These are phyloP conservation scores for Floccularia luteovirens DNA, from an alignment of 768 basidiomycete genomes.

Conservation along the genomic window DNA sequence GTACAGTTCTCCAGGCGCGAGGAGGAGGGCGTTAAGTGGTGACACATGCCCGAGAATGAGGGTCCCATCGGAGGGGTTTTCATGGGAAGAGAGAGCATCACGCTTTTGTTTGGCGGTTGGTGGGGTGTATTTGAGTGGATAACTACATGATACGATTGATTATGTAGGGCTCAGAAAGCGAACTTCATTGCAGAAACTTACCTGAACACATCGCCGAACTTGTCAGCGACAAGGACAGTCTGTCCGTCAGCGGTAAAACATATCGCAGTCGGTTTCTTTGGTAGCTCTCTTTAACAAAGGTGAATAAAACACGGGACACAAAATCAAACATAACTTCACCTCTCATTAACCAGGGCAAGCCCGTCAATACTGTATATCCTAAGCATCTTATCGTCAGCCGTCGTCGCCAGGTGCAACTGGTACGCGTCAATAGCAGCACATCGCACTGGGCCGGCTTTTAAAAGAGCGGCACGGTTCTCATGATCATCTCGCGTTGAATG, in stretches of 20 bases:
- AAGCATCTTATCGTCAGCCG: slow-evolving; percentile 76
- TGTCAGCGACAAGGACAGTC: slow-evolving; percentile 81
- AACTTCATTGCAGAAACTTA: slow-evolving; percentile 17
- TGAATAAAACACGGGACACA: not conserved
- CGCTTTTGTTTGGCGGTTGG: slow-evolving; percentile 22
- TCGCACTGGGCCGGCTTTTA: slow-evolving; percentile 50
- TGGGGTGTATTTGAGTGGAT: slow-evolving; percentile 43
- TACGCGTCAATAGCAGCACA: slow-evolving; percentile 45
- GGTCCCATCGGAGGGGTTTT: slow-evolving; percentile 60
- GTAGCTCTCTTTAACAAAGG: slow-evolving; percentile 50
- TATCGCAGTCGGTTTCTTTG: slow-evolving; percentile 75
- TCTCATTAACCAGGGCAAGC: slow-evolving; percentile 48
- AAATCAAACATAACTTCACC: slow-evolving; percentile 33
- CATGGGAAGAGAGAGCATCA: slow-evolving; percentile 47
- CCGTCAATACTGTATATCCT: slow-evolving; percentile 64
- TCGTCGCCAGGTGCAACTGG: slow-evolving; percentile 46
- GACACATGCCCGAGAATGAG: slow-evolving; percentile 87
- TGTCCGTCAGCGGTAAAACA: slow-evolving; percentile 51
- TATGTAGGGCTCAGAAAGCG: not conserved
- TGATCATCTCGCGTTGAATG: slow-evolving; percentile 30
- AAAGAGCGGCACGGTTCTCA: slow-evolving; percentile 19
- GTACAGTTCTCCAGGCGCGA: slow-evolving; percentile 59
- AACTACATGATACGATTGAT: slow-evolving; percentile 28
- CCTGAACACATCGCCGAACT: slow-evolving; percentile 93
- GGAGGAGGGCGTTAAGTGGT: slow-evolving; percentile 65